A percentile compares a stretch with the other conserved stretches of the same genome.
Evolutionary conservation across 495 filamentous ascomycete species (phyloP).

Genomic region (Aspergillus haitiensis): DNA sequence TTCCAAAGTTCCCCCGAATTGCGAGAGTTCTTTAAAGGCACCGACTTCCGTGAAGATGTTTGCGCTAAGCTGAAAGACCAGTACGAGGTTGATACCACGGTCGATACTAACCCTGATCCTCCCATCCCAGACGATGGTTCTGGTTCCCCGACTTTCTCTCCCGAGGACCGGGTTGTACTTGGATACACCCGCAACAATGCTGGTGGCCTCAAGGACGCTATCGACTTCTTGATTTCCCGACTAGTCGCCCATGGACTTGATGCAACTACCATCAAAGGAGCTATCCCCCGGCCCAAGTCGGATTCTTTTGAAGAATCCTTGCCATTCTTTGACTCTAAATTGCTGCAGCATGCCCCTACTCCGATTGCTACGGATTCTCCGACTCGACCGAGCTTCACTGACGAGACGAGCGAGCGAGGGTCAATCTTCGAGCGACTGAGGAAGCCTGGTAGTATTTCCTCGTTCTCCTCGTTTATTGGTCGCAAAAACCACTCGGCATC

Average conservation of each 20-base stretch:
- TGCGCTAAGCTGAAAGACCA: slow-evolving; percentile 81
- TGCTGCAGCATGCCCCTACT: slow-evolving; percentile 85
- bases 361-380: slow-evolving; percentile 81
- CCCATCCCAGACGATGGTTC: slow-evolving; percentile 36
- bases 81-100: slow-evolving; percentile 82
- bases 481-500: slow-evolving; percentile 90
- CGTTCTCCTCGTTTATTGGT: slow-evolving; percentile 87
- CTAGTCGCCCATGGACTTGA: slow-evolving; percentile 83
- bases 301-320: slow-evolving; percentile 97
- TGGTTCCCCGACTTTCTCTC: slow-evolving; percentile 35
- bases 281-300: slow-evolving; percentile 93
- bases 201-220: slow-evolving; percentile 90
- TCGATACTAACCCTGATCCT: slow-evolving; percentile 53
- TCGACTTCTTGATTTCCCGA: slow-evolving; percentile 85
- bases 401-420: slow-evolving; percentile 75
- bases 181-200: slow-evolving; percentile 96
- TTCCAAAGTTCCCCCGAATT: slow-evolving; percentile 72
- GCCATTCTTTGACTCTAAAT: slow-evolving; percentile 93
- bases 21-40: slow-evolving; percentile 72
- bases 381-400: slow-evolving; percentile 71
- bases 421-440: slow-evolving; percentile 85
- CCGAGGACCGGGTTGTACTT: slow-evolving; percentile 59
- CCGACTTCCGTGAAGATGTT: slow-evolving; percentile 74
- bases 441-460: slow-evolving; percentile 90
- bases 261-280: slow-evolving; percentile 81